Evolutionary conservation across 176 grass and related monocot species (phyloP).

Genomic region (Tuctoria greenei): DNA sequence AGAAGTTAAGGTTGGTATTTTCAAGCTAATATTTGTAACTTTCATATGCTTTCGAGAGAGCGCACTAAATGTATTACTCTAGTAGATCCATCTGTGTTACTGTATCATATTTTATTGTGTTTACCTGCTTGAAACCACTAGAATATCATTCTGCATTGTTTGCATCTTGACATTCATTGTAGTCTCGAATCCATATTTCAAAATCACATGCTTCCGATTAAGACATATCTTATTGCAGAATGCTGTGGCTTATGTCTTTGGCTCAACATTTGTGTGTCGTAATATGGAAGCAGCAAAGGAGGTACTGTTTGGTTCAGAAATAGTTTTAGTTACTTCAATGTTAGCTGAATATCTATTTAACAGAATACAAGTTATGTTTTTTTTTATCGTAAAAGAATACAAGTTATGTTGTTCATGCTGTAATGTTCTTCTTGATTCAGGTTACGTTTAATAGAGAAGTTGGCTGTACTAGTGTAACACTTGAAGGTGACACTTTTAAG

Average conservation of each 20-base stretch:
- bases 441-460: conserved; percentile 74
- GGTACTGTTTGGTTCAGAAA: conserved; percentile 46
- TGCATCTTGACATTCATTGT: conserved; percentile 12
- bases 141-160: neutral
- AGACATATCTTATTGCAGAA: conserved; percentile 67
- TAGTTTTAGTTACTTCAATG: conserved; percentile 21
- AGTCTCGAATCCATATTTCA: conserved; percentile 4
- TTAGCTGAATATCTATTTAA: conserved; percentile 15
- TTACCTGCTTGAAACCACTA: neutral
- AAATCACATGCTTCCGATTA: conserved; percentile 1
- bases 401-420: conserved; percentile 13
- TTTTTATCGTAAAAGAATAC: too few relatives aligned
- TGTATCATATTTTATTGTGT: neutral
- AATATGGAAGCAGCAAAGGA: conserved; percentile 83
- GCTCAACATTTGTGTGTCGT: conserved; percentile 90
- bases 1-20: conserved; percentile 73
- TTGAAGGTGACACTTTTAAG: conserved; percentile 90
- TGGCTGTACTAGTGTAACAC: conserved; percentile 75
- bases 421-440: conserved; percentile 37
- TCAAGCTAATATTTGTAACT: conserved; percentile 4
- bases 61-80: neutral
- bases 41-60: neutral
- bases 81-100: neutral
- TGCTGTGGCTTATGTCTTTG: conserved; percentile 82
- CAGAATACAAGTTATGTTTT: too few relatives aligned